Evolutionary conservation across 805 yeast genomes (phyloP).

Genomic region (Wickerhamiella occidentalis): DNA sequence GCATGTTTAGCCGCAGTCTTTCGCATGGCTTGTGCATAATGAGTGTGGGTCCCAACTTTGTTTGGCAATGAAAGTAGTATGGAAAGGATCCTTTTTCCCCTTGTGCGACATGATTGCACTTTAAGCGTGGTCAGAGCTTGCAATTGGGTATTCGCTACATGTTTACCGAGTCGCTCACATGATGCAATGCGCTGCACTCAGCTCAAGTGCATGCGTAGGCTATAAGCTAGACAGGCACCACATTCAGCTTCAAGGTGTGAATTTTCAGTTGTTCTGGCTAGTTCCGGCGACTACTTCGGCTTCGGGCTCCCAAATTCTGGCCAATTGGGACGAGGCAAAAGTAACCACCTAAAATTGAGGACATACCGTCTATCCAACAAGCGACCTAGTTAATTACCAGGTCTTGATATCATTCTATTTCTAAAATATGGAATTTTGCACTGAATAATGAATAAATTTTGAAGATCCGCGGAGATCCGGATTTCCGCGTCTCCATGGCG

Average conservation of each 20-base stretch:
- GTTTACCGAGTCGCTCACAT: neutral
- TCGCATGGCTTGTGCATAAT: neutral
- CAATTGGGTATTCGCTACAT: neutral
- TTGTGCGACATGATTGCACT: neutral
- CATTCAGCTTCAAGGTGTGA: neutral
- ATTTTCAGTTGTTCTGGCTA: neutral
- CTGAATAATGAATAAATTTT: too few relatives aligned
- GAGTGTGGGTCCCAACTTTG: neutral
- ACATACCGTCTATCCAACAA: too few relatives aligned
- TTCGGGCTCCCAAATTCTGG: neutral
- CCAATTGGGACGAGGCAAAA: too few relatives aligned
- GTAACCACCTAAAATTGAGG: too few relatives aligned
- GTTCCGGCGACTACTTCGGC: neutral
- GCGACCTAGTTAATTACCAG: too few relatives aligned
- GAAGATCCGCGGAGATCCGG: conserved; percentile 1
- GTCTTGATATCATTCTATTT: too few relatives aligned
- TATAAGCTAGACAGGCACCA: neutral
- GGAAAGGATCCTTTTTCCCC: too few relatives aligned
- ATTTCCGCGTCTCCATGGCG: neutral
- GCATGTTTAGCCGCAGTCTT: neutral
- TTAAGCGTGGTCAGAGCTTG: neutral
- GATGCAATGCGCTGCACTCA: conserved; percentile 3
- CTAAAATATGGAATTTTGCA: too few relatives aligned
- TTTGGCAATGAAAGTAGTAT: neutral
- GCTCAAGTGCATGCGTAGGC: neutral